Evolutionary conservation across 2,329 filamentous ascomycete species (phyloP).

Genomic region (Didymosphaeria variabile): DNA sequence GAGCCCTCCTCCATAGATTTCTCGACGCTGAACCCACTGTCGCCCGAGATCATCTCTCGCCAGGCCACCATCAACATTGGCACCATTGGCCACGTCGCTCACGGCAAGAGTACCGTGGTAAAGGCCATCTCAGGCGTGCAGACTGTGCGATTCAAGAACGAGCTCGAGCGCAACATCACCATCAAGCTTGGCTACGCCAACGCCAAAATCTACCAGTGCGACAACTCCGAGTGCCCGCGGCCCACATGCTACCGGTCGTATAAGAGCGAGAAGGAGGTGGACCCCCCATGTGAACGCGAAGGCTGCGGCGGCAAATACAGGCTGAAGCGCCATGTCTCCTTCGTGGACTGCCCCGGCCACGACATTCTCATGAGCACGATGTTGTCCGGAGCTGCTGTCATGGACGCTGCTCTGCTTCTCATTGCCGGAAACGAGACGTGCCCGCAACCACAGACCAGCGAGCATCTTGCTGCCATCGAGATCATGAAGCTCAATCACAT

Average conservation of each 20-base stretch:
- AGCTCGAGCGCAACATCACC: constrained; percentile 98
- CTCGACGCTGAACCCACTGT: constrained; percentile 80
- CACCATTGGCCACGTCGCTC: constrained; percentile 97
- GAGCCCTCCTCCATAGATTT: constrained; percentile 90
- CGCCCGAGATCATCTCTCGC: constrained; percentile 94
- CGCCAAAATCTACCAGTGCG: constrained; percentile 99
- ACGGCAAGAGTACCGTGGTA: constrained; percentile 98
- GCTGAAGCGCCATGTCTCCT: constrained; percentile 74
- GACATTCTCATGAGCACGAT: constrained; percentile 99
- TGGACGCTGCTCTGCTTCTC: constrained; percentile 95
- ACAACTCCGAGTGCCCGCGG: constrained; percentile 87
- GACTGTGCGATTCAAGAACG: constrained; percentile 99
- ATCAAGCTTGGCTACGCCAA: constrained; percentile 99
- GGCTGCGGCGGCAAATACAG: constrained; percentile 89
- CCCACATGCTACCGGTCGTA: constrained; percentile 96
- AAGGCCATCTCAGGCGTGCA: constrained; percentile 99
- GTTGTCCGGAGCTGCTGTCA: constrained; percentile 98
- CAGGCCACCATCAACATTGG: constrained; percentile 99
- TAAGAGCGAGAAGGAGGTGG: constrained; percentile 99
- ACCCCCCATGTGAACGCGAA: constrained; percentile 93
- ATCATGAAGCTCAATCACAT: constrained; percentile 99
- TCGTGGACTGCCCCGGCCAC: constrained; percentile 99
- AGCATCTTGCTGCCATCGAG: constrained; percentile 98
- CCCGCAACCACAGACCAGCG: constrained; percentile 97
- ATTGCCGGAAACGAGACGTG: constrained; percentile 99